Evolutionary conservation across 139 green algal species (phyloP).

Genomic region (Pedinophyceae sp.): DNA sequence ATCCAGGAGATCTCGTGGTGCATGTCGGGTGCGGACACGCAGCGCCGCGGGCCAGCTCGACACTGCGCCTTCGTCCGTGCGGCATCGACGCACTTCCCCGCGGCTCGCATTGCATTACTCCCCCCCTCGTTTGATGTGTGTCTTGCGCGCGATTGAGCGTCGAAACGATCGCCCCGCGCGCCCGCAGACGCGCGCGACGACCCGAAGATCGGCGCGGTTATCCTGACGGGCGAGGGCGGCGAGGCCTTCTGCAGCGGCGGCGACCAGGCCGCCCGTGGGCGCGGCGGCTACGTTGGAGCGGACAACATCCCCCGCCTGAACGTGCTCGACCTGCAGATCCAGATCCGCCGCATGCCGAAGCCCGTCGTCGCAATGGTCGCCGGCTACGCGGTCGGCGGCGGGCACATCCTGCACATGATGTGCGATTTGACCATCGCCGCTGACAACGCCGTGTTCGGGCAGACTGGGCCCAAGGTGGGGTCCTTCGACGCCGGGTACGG

Average conservation of each 20-base stretch:
- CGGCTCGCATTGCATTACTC: no score
- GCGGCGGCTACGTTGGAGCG: conserved; percentile 79
- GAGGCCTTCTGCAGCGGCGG: conserved; percentile 91
- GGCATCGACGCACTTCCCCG: no score
- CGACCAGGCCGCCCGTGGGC: conserved; percentile 78
- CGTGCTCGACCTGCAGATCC: conserved; percentile 82
- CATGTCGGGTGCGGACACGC: no score
- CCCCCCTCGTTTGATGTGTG: no score
- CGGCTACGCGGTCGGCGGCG: conserved; percentile 90
- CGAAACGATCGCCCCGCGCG: no score
- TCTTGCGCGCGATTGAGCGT: no score
- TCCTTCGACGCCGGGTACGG: conserved; percentile 96
- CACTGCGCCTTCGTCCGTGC: no score
- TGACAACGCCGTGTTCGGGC: conserved; percentile 96
- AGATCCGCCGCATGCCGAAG: conserved; percentile 80
- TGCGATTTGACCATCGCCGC: conserved; percentile 96
- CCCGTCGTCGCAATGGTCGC: conserved; percentile 89
- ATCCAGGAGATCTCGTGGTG: conserved; percentile 73
- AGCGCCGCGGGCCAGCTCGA: no score
- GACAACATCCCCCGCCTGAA: conserved; percentile 78
- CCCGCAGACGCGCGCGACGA: conserved; percentile 76
- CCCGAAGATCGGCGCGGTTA: conserved; percentile 68
- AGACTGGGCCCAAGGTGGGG: conserved; percentile 93
- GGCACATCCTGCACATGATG: conserved; percentile 96
- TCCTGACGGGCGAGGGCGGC: conserved; percentile 72